Conservation (phyloP, 352 stramenopile species). For the Blastocystis sp. region DNA sequence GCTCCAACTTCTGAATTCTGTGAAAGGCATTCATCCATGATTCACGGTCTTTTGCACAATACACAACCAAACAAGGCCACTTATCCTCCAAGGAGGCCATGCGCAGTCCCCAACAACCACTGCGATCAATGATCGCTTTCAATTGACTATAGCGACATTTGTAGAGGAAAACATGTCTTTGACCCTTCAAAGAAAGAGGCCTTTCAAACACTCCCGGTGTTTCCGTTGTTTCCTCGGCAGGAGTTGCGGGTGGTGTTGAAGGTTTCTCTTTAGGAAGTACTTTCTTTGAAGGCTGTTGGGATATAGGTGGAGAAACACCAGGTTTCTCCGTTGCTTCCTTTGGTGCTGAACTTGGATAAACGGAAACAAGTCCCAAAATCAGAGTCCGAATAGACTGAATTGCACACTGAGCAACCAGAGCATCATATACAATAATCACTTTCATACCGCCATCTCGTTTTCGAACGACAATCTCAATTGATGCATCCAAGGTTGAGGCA, state of each 20-base stretch:
- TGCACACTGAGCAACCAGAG: not conserved
- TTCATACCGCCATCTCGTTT: not conserved
- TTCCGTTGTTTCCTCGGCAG: not conserved
- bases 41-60: conserved; percentile 45
- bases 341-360: not conserved
- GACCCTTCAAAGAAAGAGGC: conserved; percentile 58
- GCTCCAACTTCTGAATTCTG: conserved; percentile 62
- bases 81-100: conserved; percentile 35
- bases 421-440: conserved; percentile 17
- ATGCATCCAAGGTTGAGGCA: not conserved
- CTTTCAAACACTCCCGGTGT: conserved; percentile 32
- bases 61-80: conserved; percentile 63
- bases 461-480: not conserved
- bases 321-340: not conserved
- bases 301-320: not conserved
- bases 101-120: conserved; percentile 51
- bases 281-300: not conserved
- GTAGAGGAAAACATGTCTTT: conserved; percentile 66
- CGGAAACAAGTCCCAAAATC: not conserved
- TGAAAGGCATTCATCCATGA: conserved; percentile 56
- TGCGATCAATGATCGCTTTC: conserved; percentile 49
- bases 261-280: not conserved
- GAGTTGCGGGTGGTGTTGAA: not conserved
- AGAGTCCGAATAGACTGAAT: not conserved
- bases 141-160: conserved; percentile 55